phyloP scores from a whole-genome alignment of 1,139 yeast genomes.

The Groenewaldozyma auringiensis region DNA sequence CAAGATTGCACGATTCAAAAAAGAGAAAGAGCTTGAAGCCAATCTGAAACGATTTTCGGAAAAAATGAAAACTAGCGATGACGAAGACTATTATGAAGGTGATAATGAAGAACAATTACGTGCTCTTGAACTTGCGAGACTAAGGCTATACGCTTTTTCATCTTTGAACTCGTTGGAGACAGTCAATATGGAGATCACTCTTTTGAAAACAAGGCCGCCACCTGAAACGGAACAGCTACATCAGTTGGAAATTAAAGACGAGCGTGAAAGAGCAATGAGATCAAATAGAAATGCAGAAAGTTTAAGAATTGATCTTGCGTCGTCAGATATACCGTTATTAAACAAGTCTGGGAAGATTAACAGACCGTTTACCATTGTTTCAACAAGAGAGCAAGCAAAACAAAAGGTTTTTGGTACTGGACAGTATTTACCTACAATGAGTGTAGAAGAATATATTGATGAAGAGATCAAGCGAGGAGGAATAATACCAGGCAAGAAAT shows the following conservation, averaged over 20 bases:
- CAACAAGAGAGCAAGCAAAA: conserved; percentile 48
- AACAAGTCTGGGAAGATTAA: conserved; percentile 53
- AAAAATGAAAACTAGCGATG: conserved; percentile 26
- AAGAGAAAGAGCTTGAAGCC: conserved; percentile 46
- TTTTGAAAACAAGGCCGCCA: conserved; percentile 32
- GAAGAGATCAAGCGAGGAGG: conserved; percentile 82
- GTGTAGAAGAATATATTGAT: conserved; percentile 85
- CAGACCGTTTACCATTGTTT: conserved; percentile 74
- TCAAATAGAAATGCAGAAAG: conserved; percentile 5
- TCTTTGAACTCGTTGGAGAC: conserved; percentile 49
- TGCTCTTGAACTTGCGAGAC: conserved; percentile 46
- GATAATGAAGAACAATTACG: conserved; percentile 56
- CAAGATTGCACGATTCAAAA: conserved; percentile 62
- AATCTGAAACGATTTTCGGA: conserved; percentile 16
- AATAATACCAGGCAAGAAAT: conserved; percentile 48
- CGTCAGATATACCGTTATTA: conserved; percentile 11
- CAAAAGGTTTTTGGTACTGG: conserved; percentile 83
- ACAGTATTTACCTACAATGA: conserved; percentile 87
- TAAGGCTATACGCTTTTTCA: conserved; percentile 45
- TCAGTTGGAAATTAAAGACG: conserved; percentile 5
- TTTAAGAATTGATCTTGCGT: conserved; percentile 13
- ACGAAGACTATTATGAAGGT: conserved; percentile 25
- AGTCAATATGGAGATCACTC: conserved; percentile 49
- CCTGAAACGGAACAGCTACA: conserved; percentile 4
- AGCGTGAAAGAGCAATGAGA: conserved; percentile 9